These are phyloP conservation scores for Phanerodontia chrysosporium DNA, from an alignment of 768 basidiomycete genomes.

Conservation along the genomic window DNA sequence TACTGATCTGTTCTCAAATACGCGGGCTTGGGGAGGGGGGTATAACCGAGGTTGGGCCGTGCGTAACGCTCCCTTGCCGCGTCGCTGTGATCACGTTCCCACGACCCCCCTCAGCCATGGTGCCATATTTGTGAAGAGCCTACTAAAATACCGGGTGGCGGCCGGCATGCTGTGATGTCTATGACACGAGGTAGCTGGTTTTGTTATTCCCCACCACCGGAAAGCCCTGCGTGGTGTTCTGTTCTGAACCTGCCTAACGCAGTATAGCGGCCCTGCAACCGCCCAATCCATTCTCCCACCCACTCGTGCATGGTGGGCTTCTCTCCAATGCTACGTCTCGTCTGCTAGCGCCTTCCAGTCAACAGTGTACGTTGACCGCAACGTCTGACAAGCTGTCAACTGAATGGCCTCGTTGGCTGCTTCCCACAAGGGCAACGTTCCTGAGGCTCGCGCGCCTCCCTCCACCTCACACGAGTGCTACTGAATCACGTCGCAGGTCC, in stretches of 20 bases:
- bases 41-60: too few relatives aligned
- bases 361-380: not conserved
- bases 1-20: too few relatives aligned
- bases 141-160: constrained; percentile 4
- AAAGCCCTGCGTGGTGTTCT: not conserved
- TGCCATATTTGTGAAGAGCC: too few relatives aligned
- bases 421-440: not conserved
- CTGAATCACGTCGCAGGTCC: not conserved
- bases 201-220: not conserved
- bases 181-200: constrained; percentile 7
- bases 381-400: not conserved
- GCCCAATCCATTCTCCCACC: not conserved
- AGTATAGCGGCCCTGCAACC: not conserved
- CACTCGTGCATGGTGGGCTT: not conserved
- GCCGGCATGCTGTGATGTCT: constrained; percentile 6
- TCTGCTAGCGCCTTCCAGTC: not conserved
- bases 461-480: not conserved
- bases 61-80: too few relatives aligned
- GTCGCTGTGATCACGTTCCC: too few relatives aligned
- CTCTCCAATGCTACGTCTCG: not conserved
- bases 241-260: not conserved
- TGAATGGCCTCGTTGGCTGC: not conserved
- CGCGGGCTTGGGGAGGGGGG: too few relatives aligned
- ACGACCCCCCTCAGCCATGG: too few relatives aligned
- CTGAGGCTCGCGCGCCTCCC: not conserved